phyloP scores from a whole-genome alignment of 225 moss, liverwort and hornwort genomes.

The Takakia lepidozioides region DNA sequence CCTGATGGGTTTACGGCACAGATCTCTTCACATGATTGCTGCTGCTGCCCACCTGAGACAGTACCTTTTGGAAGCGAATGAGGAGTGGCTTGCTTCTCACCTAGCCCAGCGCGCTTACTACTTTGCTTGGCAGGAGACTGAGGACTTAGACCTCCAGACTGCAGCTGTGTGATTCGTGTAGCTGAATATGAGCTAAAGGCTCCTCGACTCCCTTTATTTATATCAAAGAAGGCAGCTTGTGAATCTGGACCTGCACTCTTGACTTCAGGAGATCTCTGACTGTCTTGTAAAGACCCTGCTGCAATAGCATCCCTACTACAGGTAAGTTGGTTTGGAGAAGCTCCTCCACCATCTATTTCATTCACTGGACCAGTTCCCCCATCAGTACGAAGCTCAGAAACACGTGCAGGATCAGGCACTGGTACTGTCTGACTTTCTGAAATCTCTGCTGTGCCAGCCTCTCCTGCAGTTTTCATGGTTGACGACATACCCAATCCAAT shows the following conservation, averaged over 20 bases:
- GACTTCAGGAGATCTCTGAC: too few relatives aligned
- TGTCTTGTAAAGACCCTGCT: too few relatives aligned
- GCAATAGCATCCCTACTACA: too few relatives aligned
- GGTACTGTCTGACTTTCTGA: conserved; percentile 12
- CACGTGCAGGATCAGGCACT: too few relatives aligned
- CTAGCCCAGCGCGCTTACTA: conserved; percentile 5
- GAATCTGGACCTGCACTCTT: conserved; percentile 12
- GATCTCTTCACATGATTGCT: neutral
- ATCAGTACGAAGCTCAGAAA: too few relatives aligned
- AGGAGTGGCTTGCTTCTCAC: conserved; percentile 1
- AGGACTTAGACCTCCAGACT: conserved; percentile 21
- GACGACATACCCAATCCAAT: conserved; percentile 20
- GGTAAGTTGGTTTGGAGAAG: too few relatives aligned
- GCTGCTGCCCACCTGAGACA: neutral
- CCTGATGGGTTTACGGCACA: too few relatives aligned
- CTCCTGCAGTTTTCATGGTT: conserved; percentile 18
- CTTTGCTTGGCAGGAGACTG: conserved; percentile 24
- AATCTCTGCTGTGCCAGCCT: conserved; percentile 1
- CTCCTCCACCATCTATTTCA: too few relatives aligned
- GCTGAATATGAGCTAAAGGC: conserved; percentile 29
- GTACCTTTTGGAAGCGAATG: neutral
- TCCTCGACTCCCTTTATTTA: conserved; percentile 24
- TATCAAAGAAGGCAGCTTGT: conserved; percentile 28
- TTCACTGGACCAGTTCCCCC: too few relatives aligned
- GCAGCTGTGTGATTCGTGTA: conserved; percentile 16